Percentiles rank a stretch among this genome's conserved stretches.
phyloP scores from a whole-genome alignment of 2,329 filamentous ascomycete species.

The Podosphaera xanthii region DNA sequence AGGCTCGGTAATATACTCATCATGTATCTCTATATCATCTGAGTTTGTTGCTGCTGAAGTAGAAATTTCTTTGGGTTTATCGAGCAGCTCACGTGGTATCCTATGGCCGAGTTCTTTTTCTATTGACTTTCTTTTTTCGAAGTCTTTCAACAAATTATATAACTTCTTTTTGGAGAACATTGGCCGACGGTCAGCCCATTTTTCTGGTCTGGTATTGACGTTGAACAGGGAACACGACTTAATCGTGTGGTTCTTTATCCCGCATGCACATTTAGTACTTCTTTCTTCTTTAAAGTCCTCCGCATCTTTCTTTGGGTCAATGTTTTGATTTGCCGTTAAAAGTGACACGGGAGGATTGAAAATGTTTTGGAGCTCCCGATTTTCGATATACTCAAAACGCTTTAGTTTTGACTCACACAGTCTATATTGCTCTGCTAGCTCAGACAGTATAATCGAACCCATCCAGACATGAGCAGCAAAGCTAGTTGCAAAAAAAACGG shows the following conservation, averaged over 20 bases:
- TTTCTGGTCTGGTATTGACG: background rate
- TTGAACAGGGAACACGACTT: background rate
- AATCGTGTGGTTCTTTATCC: background rate
- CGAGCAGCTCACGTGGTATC: too few species aligned
- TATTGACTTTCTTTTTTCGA: background rate
- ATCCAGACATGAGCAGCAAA: too few species aligned
- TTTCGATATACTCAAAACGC: too few species aligned
- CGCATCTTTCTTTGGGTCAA: background rate
- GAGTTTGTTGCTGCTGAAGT: background rate
- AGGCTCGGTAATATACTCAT: background rate
- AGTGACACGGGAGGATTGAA: background rate
- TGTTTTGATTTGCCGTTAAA: background rate
- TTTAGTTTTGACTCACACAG: too few species aligned
- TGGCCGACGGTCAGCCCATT: background rate
- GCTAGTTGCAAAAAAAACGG: too few species aligned
- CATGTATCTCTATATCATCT: background rate
- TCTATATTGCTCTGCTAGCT: too few species aligned
- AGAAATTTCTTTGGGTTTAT: too few species aligned
- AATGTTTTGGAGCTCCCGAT: background rate
- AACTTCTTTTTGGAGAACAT: background rate
- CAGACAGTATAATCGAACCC: too few species aligned
- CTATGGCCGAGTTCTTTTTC: background rate
- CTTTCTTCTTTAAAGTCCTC: background rate
- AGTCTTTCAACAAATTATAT: background rate
- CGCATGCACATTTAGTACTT: background rate